Evolutionary conservation across 1,284 basidiomycete species (phyloP), one percentile per base, ranked within the genome.

Genomic region (Fistulina hepatica): DNA sequence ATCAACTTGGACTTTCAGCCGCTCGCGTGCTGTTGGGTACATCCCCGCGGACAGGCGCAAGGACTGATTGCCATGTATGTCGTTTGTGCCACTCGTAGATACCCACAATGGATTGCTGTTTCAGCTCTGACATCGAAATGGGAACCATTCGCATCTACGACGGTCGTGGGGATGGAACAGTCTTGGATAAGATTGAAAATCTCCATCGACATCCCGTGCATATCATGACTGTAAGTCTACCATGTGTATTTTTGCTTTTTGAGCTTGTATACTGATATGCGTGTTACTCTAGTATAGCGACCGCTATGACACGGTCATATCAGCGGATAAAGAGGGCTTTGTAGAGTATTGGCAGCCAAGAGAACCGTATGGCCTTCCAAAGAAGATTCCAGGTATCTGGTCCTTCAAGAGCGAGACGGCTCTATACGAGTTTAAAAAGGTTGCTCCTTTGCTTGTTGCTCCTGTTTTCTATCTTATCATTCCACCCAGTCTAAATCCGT

Each of bases 381-480:
- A 77, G 47, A 74, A 81, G 39, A 65, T 85, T 4, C 68, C 77
- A 0, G 81, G 81, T 1, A 58, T 97, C 44, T 99, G 94, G 89
- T 69, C 80, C 31, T 91, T 73, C 65, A 98, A 98, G 59, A 85
- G 78, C 31, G 71, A 78, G 30, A 98, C 95, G 0, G 92, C 97
- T 53, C 61, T 98, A 21, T 98, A 97, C 58, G 93, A 97, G 48
- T 99, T 98, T 64, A 97, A 97, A 65, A 99, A 97, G 73, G 89
- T 84, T 40, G 11, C 62, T 41, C 4, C 26, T 21, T 36, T 5
- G 20, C 31, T 16, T 22, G 15, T 40, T 28, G 31, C 15, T 16
- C 28, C 26, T 19, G 12, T 36, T 37, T 25, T 41, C 21, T 23
- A 33, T 42, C 12, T 31, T 38, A 22, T 9, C 34, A 13, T 21